Percentiles rank a stretch among this genome's conserved stretches.
Evolutionary conservation across 164 flowering plant genomes (phyloP).

Genomic region (Macadamia tetraphylla): DNA sequence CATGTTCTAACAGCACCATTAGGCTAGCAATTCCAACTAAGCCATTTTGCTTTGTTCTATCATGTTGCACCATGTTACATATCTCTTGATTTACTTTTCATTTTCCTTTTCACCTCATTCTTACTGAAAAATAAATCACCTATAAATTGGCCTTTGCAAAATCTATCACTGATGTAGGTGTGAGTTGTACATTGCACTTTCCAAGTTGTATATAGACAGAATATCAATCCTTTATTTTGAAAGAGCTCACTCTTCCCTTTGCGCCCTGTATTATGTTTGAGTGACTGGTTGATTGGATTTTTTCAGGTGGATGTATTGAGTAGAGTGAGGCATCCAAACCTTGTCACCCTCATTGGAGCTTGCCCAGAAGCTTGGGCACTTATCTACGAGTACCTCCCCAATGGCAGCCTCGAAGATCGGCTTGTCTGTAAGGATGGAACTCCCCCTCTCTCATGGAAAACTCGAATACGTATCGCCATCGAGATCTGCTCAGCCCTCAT

Average conservation of each 20-base stretch:
- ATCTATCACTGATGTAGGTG: not conserved
- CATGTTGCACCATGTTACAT: no score
- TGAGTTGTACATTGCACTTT: not conserved
- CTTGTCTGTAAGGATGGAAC: slow-evolving; percentile 63
- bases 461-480: slow-evolving; percentile 61
- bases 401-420: slow-evolving; percentile 93
- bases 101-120: no score
- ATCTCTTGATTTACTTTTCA: no score
- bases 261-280: not conserved
- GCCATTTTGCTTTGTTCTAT: no score
- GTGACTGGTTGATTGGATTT: not conserved
- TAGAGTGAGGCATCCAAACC: slow-evolving; percentile 77
- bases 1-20: no score
- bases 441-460: slow-evolving; percentile 44
- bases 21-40: no score
- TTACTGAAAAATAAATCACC: no score
- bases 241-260: no score
- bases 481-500: slow-evolving; percentile 79
- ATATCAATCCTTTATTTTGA: not conserved
- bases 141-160: no score
- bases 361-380: slow-evolving; percentile 74
- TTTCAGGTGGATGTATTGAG: slow-evolving; percentile 76
- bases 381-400: slow-evolving; percentile 73
- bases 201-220: not conserved
- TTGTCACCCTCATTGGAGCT: slow-evolving; percentile 78